Conservation (phyloP, 2,329 filamentous ascomycete species). For the Fusarium sp. region DNA sequence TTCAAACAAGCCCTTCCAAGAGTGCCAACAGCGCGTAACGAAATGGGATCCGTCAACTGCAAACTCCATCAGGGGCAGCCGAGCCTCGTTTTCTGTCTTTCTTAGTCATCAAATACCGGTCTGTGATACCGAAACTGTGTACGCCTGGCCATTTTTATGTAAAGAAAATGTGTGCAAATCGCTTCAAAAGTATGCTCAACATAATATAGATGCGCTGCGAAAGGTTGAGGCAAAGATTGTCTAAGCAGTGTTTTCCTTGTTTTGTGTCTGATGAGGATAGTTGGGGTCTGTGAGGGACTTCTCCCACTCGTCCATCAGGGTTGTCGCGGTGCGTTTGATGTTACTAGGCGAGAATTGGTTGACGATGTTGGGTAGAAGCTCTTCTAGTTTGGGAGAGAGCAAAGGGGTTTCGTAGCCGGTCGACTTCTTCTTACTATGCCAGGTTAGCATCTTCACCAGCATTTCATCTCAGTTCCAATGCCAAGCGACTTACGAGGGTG, state of each 20-base stretch:
- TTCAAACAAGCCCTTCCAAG: constrained; percentile 14
- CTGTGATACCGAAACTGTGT: constrained; percentile 34
- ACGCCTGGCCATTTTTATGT: constrained; percentile 22
- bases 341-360: constrained; percentile 78
- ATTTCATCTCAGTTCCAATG: neutral
- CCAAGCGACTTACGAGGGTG: constrained; percentile 57
- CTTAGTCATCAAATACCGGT: constrained; percentile 34
- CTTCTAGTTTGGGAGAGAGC: constrained; percentile 58
- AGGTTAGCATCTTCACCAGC: constrained; percentile 11
- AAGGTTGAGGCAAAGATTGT: constrained; percentile 9
- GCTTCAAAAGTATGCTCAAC: constrained; percentile 33
- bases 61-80: constrained; percentile 25
- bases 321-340: constrained; percentile 82
- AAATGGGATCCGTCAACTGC: constrained; percentile 20
- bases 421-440: constrained; percentile 46
- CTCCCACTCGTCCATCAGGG: constrained; percentile 92
- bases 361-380: constrained; percentile 74
- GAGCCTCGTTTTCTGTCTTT: constrained; percentile 22
- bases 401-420: constrained; percentile 44
- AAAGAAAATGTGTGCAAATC: constrained; percentile 21
- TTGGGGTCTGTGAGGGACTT: constrained; percentile 56
- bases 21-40: constrained; percentile 14
- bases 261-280: constrained; percentile 34
- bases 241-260: constrained; percentile 48
- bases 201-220: constrained; percentile 25